These are phyloP conservation scores for Plasmodium sp. DNA, from an alignment of 169 alveolate genomes.

Conservation along the genomic window DNA sequence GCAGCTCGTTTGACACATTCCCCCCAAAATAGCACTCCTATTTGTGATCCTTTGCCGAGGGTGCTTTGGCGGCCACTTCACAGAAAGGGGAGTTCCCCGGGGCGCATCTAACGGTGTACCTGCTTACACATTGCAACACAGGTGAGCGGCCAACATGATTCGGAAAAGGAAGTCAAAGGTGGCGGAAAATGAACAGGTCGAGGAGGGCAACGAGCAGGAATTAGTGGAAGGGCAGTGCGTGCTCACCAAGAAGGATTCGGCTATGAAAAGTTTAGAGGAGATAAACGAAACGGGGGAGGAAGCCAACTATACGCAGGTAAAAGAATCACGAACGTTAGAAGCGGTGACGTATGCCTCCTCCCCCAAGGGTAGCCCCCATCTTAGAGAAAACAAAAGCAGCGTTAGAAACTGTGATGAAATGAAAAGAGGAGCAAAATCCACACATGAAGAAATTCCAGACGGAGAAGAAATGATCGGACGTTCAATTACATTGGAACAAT, in stretches of 20 bases:
- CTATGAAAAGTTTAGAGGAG: constrained; percentile 22
- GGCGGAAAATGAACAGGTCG: constrained; percentile 31
- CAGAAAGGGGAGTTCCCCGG: neutral
- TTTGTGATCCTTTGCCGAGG: neutral
- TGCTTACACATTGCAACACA: neutral
- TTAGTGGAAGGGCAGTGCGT: constrained; percentile 23
- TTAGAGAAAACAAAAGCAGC: neutral
- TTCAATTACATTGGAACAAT: neutral
- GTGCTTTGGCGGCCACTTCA: neutral
- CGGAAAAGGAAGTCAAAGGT: constrained; percentile 64
- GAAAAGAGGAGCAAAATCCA: neutral
- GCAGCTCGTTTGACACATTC: neutral
- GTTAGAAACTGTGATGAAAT: neutral
- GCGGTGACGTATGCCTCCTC: neutral
- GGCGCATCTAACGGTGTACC: neutral
- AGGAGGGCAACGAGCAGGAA: constrained; percentile 9
- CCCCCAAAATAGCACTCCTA: neutral
- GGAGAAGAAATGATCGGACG: neutral
- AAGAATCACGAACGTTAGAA: neutral
- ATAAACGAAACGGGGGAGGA: neutral
- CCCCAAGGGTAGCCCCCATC: neutral
- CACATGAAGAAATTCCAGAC: neutral
- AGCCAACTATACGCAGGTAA: neutral
- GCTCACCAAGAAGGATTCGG: constrained; percentile 5
- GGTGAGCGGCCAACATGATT: constrained; percentile 11